Evolutionary conservation across 768 basidiomycete species (phyloP).

Genomic region (Agrocybe pediades): DNA sequence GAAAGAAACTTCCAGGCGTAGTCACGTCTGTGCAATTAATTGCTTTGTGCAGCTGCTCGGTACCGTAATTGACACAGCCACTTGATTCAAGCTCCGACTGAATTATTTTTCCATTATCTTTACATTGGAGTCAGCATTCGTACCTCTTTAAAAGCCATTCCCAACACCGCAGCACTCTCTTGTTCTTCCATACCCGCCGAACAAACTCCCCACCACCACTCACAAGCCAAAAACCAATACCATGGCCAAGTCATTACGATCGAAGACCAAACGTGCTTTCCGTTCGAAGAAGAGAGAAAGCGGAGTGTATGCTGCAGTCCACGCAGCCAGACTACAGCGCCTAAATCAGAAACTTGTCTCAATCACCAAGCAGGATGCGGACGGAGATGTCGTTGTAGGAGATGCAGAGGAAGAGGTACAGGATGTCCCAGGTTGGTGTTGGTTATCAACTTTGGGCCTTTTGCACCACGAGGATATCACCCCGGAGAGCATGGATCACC

Average conservation of each 20-base stretch:
- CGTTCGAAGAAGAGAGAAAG: constrained; percentile 76
- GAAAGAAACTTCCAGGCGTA: no score
- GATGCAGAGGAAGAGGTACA: constrained; percentile 38
- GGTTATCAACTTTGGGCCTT: constrained; percentile 56
- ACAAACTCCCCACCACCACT: not conserved
- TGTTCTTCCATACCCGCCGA: not conserved
- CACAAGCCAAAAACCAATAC: no score
- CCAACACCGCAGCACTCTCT: not conserved
- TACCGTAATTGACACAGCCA: constrained; percentile 4
- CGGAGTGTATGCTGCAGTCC: constrained; percentile 75
- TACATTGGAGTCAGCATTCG: constrained; percentile 6
- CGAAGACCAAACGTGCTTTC: constrained; percentile 78
- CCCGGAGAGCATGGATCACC: constrained; percentile 43
- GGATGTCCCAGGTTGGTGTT: constrained; percentile 68
- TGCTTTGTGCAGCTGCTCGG: not conserved
- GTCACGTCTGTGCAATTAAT: not conserved
- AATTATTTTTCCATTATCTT: constrained; percentile 15
- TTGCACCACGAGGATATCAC: constrained; percentile 61
- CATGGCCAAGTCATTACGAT: constrained; percentile 86
- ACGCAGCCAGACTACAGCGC: constrained; percentile 76
- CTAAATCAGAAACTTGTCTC: constrained; percentile 66
- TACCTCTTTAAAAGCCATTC: not conserved
- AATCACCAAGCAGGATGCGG: constrained; percentile 42
- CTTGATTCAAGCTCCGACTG: constrained; percentile 19
- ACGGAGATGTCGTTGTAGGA: constrained; percentile 33